phyloP scores from a whole-genome alignment of 805 yeast species.

The Schwanniomyces polymorphus region DNA sequence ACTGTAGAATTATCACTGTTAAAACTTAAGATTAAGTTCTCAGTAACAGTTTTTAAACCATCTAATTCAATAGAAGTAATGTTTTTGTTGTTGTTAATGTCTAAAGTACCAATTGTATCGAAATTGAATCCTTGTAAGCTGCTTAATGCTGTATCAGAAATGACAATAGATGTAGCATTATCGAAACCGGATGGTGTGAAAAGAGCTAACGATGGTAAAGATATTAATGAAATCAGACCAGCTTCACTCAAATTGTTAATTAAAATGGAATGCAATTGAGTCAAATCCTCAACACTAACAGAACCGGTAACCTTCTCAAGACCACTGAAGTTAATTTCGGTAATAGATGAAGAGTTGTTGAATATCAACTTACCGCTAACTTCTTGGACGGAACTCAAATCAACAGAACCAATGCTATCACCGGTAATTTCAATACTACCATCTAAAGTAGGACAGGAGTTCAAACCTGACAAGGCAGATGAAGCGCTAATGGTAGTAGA shows the following conservation, averaged over 20 bases:
- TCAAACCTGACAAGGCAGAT: constrained; percentile 30
- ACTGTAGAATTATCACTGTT: constrained; percentile 37
- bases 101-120: constrained; percentile 30
- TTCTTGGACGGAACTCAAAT: constrained; percentile 27
- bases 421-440: constrained; percentile 40
- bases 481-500: constrained; percentile 41
- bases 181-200: constrained; percentile 37
- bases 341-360: constrained; percentile 40
- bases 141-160: constrained; percentile 44
- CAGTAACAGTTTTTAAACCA: constrained; percentile 30
- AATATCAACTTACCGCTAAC: constrained; percentile 31
- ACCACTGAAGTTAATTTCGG: constrained; percentile 27
- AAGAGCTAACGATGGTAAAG: constrained; percentile 42
- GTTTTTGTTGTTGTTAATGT: constrained; percentile 46
- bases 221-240: constrained; percentile 31
- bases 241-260: constrained; percentile 29
- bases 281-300: constrained; percentile 33
- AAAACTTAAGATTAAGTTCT: constrained; percentile 38
- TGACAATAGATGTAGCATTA: constrained; percentile 29
- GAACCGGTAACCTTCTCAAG: constrained; percentile 36
- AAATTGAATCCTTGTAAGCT: constrained; percentile 33
- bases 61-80: constrained; percentile 34
- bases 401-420: constrained; percentile 26
- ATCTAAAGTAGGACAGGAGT: constrained; percentile 41
- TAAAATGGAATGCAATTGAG: constrained; percentile 39